Base-by-base conservation (phyloP, 768 basidiomycete genomes). In the Rhizopogon sp. region DNA sequence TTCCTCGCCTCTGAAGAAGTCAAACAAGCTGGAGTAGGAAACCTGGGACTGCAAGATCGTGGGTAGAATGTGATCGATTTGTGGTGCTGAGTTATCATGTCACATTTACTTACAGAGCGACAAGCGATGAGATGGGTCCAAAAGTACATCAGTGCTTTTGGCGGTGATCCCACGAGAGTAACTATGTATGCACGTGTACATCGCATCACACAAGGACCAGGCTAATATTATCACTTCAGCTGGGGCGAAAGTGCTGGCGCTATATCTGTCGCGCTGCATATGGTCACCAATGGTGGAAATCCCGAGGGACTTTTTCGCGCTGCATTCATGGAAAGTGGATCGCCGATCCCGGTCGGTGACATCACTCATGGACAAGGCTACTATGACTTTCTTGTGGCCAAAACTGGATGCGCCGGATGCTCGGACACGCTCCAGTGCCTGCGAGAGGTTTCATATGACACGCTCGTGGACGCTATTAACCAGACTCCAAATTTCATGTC, bases 211-310 rank as follows among this genome's bases (percentile, higher is more conserved):
- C n/a, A 33, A n/a, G 33, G n/a, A 22, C 16, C 3, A 33, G 9
- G 17, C n/a, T 33, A 35, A 42, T 6, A 75, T 74, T 50, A 71
- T 74, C 16, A 28, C 25, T 51, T 8, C 55, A 79, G 79, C 37
- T 80, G 76, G 70, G 84, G 84, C 10, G 75, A 83, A 64, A 78
- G 76, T 9, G 80, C 83, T 0, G 84, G 84, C 11, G 82, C 83
- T 0, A 77, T 82, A 40, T 78, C 77, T 25, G 79, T 76, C 9
- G 67, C 75, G 8, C 58, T 80, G 10, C 82, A 83, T 3, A 79
- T 82, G 76, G 49, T 80, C 1, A 65, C 73, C 3, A 76, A 80
- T 58, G 68, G 66, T 11, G 79, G 79, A 3, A 66, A 79, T 54
- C 65, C 68, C 10, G 72, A 76, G 50, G 75, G 74, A 0, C 64